Conservation (phyloP, 2,329 filamentous ascomycete species). For the Pestalotiopsis fici region DNA sequence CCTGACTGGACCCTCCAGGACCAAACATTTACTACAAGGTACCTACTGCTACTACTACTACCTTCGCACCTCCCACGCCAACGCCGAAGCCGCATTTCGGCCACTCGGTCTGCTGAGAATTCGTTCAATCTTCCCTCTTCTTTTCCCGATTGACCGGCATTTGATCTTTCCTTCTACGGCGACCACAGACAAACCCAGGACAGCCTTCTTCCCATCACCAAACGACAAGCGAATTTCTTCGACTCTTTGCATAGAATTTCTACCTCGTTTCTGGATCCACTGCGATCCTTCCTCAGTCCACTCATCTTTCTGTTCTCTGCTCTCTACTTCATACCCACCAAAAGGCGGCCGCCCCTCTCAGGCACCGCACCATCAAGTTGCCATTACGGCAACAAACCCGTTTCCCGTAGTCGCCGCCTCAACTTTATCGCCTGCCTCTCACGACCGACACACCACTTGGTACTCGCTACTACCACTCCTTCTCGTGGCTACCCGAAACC, state of each 20-base stretch:
- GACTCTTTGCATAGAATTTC: not conserved
- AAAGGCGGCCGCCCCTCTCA: not conserved
- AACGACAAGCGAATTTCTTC: not conserved
- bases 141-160: not conserved
- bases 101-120: not conserved
- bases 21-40: not conserved
- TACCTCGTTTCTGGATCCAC: not conserved
- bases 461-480: not conserved
- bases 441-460: not conserved
- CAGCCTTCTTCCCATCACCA: not conserved
- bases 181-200: not conserved
- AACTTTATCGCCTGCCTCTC: not conserved
- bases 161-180: not conserved
- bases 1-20: not conserved
- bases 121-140: not conserved
- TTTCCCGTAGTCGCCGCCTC: not conserved
- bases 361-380: not conserved
- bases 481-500: not conserved
- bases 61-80: not conserved
- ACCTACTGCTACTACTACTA: too few relatives aligned
- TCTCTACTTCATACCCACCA: not conserved
- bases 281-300: not conserved
- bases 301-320: not conserved
- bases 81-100: not conserved
- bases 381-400: not conserved